Percentiles rank a stretch among this genome's conserved stretches.
Conservation (phyloP, 2,329 filamentous ascomycete species). For the Apiospora marii region DNA sequence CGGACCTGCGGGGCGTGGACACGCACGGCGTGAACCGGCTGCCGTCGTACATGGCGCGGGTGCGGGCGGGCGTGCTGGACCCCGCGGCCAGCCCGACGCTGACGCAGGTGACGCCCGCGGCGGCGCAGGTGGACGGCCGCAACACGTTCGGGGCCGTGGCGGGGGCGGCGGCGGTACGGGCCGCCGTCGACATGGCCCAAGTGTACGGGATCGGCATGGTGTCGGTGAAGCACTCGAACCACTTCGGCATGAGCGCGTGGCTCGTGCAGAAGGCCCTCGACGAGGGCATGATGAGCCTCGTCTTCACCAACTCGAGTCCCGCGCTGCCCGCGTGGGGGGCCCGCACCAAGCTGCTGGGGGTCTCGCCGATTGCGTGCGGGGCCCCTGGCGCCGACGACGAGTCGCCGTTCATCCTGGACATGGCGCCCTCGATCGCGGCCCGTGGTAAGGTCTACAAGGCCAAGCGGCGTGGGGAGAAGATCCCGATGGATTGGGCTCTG, state of each 20-base stretch:
- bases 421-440: conserved; percentile 75
- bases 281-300: conserved; percentile 72
- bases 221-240: conserved; percentile 78
- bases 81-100: conserved; percentile 65
- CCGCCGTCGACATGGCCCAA: conserved; percentile 71
- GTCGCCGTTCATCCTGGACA: conserved; percentile 75
- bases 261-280: conserved; percentile 80
- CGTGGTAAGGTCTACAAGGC: conserved; percentile 79
- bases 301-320: conserved; percentile 77
- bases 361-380: conserved; percentile 78
- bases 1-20: conserved; percentile 81
- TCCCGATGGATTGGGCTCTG: conserved; percentile 78
- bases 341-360: conserved; percentile 72
- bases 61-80: conserved; percentile 74
- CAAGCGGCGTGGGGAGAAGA: conserved; percentile 69
- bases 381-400: conserved; percentile 65
- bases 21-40: conserved; percentile 82
- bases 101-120: conserved; percentile 71
- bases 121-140: conserved; percentile 70
- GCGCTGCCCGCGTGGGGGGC: conserved; percentile 77
- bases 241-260: conserved; percentile 87
- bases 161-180: conserved; percentile 70
- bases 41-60: conserved; percentile 77
- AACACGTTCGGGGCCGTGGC: conserved; percentile 82
- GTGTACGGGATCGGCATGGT: conserved; percentile 78